Conservation (phyloP, 73 alveolate species). For the Tetrahymena borealis region DNA sequence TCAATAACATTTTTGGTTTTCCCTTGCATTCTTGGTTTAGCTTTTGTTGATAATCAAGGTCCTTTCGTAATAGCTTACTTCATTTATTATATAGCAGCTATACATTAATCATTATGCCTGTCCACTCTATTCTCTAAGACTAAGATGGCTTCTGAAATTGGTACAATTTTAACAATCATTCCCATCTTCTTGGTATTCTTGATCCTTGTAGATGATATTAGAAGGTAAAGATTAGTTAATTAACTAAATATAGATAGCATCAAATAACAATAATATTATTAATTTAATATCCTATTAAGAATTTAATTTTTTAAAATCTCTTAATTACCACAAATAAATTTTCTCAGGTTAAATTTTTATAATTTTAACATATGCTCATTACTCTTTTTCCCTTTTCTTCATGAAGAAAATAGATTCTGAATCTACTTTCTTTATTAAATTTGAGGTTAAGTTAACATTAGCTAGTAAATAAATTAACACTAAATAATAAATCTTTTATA, state of each 20-base stretch:
- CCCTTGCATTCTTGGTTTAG: neutral
- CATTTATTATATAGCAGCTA: constrained; percentile 29
- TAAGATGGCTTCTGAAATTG: constrained; percentile 37
- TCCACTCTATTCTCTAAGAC: constrained; percentile 19
- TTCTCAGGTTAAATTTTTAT: no score
- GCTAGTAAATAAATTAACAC: no score
- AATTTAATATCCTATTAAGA: no score
- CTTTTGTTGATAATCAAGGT: neutral
- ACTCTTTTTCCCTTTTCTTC: no score
- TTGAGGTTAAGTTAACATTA: no score
- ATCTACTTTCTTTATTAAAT: no score
- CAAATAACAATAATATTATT: neutral
- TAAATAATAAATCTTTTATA: no score
- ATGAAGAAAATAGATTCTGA: no score
- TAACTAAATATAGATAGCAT: neutral
- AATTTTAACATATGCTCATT: no score
- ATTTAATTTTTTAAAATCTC: no score
- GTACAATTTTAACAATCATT: constrained; percentile 11
- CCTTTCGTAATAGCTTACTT: neutral
- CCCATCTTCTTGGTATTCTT: constrained; percentile 16
- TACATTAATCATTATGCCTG: constrained; percentile 14
- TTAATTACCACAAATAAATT: no score
- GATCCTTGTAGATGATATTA: constrained; percentile 9
- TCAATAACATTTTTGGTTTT: neutral
- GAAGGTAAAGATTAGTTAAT: neutral